phyloP scores from a whole-genome alignment of 192 early-diverging fungal genomes.

The Mortierella antarctica region DNA sequence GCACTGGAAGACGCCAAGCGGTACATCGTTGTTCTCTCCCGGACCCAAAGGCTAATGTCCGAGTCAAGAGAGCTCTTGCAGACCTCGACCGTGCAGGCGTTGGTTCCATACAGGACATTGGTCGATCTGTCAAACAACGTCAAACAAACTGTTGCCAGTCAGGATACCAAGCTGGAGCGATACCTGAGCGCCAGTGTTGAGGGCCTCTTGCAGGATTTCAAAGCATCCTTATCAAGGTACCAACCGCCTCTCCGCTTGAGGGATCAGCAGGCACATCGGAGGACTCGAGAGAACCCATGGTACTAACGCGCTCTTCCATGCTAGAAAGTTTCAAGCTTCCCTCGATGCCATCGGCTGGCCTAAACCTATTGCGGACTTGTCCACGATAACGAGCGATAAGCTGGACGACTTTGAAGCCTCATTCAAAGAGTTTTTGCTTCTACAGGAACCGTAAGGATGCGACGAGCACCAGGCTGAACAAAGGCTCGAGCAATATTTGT shows the following conservation, averaged over 20 bases:
- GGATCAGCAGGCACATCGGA: too few relatives aligned
- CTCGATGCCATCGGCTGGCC: constrained; percentile 57
- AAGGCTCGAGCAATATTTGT: too few relatives aligned
- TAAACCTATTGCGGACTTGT: constrained; percentile 39
- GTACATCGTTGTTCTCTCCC: constrained; percentile 57
- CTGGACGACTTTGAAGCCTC: constrained; percentile 39
- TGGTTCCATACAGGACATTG: constrained; percentile 57
- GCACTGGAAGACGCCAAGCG: constrained; percentile 50
- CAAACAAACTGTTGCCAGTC: constrained; percentile 18
- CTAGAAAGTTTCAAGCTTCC: constrained; percentile 54
- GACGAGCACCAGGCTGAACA: background rate
- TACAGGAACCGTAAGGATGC: constrained; percentile 52
- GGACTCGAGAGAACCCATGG: too few relatives aligned
- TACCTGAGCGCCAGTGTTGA: constrained; percentile 47
- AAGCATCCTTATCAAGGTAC: constrained; percentile 57
- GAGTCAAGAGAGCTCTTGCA: constrained; percentile 51
- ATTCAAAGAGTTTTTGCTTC: constrained; percentile 48
- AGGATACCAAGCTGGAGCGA: constrained; percentile 41
- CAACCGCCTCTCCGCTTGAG: background rate
- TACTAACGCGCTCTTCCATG: background rate
- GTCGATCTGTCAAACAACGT: constrained; percentile 37
- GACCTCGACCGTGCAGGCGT: constrained; percentile 47
- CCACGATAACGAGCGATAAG: constrained; percentile 13
- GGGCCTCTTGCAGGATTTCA: constrained; percentile 59
- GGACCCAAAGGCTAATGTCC: constrained; percentile 58